Evolutionary conservation across 495 filamentous ascomycete species (phyloP), one percentile per base, ranked within the genome.

Genomic region (Polyplosphaeria fusca): DNA sequence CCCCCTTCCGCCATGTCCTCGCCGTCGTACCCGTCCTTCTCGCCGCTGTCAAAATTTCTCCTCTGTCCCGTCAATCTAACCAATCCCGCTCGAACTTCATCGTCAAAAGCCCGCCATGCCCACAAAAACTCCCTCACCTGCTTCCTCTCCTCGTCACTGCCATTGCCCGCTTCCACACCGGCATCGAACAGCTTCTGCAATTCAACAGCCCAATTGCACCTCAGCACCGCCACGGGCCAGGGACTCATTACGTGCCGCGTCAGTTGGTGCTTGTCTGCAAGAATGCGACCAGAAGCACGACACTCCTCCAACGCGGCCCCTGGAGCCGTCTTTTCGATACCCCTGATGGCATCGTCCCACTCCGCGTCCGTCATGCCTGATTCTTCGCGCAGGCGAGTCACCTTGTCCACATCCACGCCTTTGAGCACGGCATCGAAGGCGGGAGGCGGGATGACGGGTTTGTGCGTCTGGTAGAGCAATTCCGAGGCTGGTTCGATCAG

Each of bases 41-140:
- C 30, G 30, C 30, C 30, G 30, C 14, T 7, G 7, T 42, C 20
- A 16, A 35, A 7, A 35, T 35, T 14, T 35, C 30, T 14, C 7
- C 14, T 14, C 30, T 35, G 7, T 23, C 42, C 42, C 42, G 42
- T 46, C 42, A 46, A 25, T 23, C 42, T 46, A 16, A 46, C 42
- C 5, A 46, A 20, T 23, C 42, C 42, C 30, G 30, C 30, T 14
- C 30, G 14, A 35, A 35, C 14, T 14, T 44, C 40, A 16, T 44
- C 40, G 12, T 7, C 11, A 27, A 27, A 47, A n/a, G 11, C 20
- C 40, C 40, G 7, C 40, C 7, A 7, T 16, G 7, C 40, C 20
- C 20, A 18, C 40, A 26, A 47, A 47, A 32, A 47, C 44, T 20
- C 11, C 20, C 44, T 47, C 26, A 11, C 5, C 26, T 32, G 12